phyloP scores from a whole-genome alignment of 2,329 filamentous ascomycete species.

The Shiraia bambusicola region DNA sequence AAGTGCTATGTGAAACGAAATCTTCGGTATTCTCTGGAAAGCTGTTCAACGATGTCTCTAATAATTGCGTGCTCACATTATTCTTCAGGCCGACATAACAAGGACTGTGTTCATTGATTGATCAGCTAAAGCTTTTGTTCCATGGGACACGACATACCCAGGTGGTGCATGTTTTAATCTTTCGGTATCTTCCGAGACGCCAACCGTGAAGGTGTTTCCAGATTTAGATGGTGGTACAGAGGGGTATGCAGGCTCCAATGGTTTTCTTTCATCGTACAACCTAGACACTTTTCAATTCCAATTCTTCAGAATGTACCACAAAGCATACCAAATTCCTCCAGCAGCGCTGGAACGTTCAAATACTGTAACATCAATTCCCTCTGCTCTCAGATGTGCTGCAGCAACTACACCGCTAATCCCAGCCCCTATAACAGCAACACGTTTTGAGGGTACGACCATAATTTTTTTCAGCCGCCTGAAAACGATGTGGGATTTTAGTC shows the following conservation, averaged over 20 bases:
- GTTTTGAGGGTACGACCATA: conserved; percentile 18
- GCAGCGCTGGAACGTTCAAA: conserved; percentile 55
- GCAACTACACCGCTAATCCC: conserved; percentile 42
- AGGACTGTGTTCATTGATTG: conserved; percentile 41
- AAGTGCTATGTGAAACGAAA: conserved; percentile 58
- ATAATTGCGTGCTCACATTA: conserved; percentile 55
- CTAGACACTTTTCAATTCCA: conserved; percentile 15
- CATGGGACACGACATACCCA: conserved; percentile 39
- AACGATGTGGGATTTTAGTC: no score
- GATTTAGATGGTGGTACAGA: conserved; percentile 21
- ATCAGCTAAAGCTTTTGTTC: background rate
- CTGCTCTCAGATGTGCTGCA: conserved; percentile 38
- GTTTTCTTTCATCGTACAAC: conserved; percentile 54
- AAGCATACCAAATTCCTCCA: conserved; percentile 59
- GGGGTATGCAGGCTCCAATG: conserved; percentile 53
- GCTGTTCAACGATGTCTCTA: conserved; percentile 51
- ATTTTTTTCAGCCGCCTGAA: no score
- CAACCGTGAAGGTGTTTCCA: conserved; percentile 19
- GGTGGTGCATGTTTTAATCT: conserved; percentile 51
- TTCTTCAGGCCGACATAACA: conserved; percentile 57
- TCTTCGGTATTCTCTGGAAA: conserved; percentile 64
- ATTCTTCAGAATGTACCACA: background rate
- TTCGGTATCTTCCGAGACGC: conserved; percentile 11
- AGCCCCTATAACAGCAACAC: conserved; percentile 40
- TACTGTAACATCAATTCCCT: conserved; percentile 52